Base-by-base conservation (phyloP, 2,329 filamentous ascomycete genomes). In the Madurella mycetomatis region DNA sequence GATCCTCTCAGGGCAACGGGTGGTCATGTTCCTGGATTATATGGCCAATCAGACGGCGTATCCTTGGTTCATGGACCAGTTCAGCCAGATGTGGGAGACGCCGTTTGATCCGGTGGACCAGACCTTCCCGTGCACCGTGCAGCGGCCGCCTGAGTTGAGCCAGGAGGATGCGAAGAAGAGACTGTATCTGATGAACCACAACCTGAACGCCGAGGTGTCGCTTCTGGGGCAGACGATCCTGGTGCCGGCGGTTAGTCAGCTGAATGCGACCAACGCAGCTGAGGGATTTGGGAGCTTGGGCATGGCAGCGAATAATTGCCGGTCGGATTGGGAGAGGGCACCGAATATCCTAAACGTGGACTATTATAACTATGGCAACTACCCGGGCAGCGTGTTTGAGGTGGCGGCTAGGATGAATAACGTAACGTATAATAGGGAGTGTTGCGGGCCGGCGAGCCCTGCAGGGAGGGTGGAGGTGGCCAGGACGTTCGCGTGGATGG, bases 111-210 rank as follows among this genome's bases (percentile, higher is more conserved):
- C 83, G 2, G 66, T 70, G 15, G 69, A 83, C 66, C 72, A 72
- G 47, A 68, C 70, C 0, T 95, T 96, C 68, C 90, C 91, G 0
- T 96, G 92, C 73, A 84, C 75, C 0, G 77, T 85, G 39, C 83
- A 96, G 66, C 85, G 92, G 0, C 91, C 92, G 0, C 89, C 89
- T 0, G 74, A 81, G 42, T 73, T 95, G 54, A 64, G 73, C 2
- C 65, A 68, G 0, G 71, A 77, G 2, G 76, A 81, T 8, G 79
- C 81, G 0, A 73, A 76, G 54, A 76, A 85, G 31, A 79, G 85
- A 42, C 77, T 95, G 71, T 95, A 92, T 68, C 79, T 96, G 66
- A 81, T 87, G 65, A 96, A 96, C 71, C 92, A 96, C 74, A 96
- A 96, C 67, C 79, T 96, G 55, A 96, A 96, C 69, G 79, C 86